Base-by-base conservation (phyloP, 495 filamentous ascomycete genomes). In the Rhypophila decipiens region DNA sequence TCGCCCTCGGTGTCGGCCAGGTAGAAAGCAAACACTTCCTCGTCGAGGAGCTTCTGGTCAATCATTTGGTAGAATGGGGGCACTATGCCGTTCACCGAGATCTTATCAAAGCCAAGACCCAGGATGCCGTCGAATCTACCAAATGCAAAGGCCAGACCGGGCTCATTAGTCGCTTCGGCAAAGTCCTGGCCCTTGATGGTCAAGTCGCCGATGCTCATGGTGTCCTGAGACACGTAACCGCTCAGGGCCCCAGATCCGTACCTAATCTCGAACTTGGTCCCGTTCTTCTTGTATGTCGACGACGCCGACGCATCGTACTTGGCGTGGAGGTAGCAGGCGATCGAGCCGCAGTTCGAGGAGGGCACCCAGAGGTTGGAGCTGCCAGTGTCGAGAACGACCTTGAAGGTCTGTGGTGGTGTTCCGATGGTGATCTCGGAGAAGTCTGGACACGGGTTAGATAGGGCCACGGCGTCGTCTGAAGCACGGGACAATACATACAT, bases 351-450 rank as follows among this genome's bases (percentile, higher is more conserved):
- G 55, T 88, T 75, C 12, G 76, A 73, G 2, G 90, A 96, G 3
- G 94, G 94, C 44, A 99, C 94, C 94, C 94, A 99, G 45, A 99
- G 78, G 74, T 99, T 99, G 53, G 94, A 99, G 76, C 90, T 96
- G 52, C 94, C 94, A 21, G 94, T 99, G 64, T 99, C 94, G 46
- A 99, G 83, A 50, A 99, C 85, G 51, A 99, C 94, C 76, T 99
- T 99, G 82, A 99, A 99, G 44, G 71, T 71, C 71, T 99, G 94
- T 21, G 93, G 82, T 39, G 94, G 94, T 20, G 83, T 90, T 57
- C 94, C 94, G 59, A 99, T 79, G 49, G 82, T 74, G 65, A 99
- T 95, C 61, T 95, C 88, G 47, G 93, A 95, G 82, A 94, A 99
- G 74, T 99, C 90, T 96, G 59, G 12, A 7, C 12, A 20, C 24